Evolutionary conservation across 352 stramenopile genomes (phyloP), one percentile per base, ranked within the genome.

Genomic region (Pilasporangium apinafurcum): DNA sequence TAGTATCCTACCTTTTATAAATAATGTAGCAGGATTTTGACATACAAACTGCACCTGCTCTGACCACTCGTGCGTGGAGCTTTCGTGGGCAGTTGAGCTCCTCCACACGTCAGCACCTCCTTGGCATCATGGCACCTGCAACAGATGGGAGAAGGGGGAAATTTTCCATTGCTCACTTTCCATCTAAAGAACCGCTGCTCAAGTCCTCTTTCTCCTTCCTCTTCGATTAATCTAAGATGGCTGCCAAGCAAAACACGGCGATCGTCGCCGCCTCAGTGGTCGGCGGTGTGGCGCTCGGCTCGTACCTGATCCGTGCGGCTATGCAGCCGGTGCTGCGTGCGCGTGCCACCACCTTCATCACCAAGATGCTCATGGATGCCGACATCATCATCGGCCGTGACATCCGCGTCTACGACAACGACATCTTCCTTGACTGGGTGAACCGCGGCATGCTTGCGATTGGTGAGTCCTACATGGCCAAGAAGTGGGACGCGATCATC

Each of bases 391-490:
- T 92, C 27, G 80, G 76, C 45, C 77, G 76, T 44, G 80, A 92
- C 61, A 90, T 92, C 51, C 48, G 62, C 46, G 72, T 92, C 43
- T 68, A 92, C 61, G 76, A 92, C 61, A 68, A 86, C 17, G 58
- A 70, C 46, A 92, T 92, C 49, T 92, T 83, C 68, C 69, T 92
- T 13, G 80, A 92, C 70, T 92, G 80, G 80, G 63, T 87, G 30
- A 68, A 84, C 59, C 75, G 69, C 48, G 80, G 80, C 47, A 92
- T 92, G 80, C 58, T 92, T 34, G 80, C 63, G 21, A 92, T 92
- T 38, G 80, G 80, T 48, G 80, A 92, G 63, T 92, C 80, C 40
- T 92, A 92, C 75, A 92, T 92, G 80, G 71, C 68, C 52, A 85
- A 86, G 59, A 83, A 92, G 58, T 92, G 80, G 80, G 80, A 92